phyloP scores from a whole-genome alignment of 331 rosid genomes.

The Telfairia occidentalis region DNA sequence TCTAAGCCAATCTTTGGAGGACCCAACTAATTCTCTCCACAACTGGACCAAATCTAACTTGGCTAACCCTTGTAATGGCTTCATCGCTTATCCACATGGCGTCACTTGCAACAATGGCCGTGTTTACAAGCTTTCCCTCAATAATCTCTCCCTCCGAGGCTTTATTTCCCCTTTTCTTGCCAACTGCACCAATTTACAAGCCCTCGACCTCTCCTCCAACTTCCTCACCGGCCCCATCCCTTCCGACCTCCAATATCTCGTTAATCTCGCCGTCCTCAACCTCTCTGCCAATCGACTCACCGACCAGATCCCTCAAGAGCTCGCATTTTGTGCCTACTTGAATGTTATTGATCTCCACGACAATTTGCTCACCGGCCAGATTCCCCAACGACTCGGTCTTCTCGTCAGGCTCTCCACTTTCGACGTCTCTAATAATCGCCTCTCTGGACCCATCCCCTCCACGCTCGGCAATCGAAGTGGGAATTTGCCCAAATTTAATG shows the following conservation, averaged over 20 bases:
- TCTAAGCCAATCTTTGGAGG: conserved; percentile 50
- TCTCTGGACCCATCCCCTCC: conserved; percentile 72
- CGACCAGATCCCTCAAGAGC: conserved; percentile 70
- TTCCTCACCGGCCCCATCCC: conserved; percentile 66
- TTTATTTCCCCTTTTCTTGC: conserved; percentile 64
- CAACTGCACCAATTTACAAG: conserved; percentile 82
- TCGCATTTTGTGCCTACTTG: conserved; percentile 80
- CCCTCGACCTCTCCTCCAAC: conserved; percentile 88
- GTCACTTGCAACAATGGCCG: conserved; percentile 89
- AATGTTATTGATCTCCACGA: conserved; percentile 82
- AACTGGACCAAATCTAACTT: conserved; percentile 67
- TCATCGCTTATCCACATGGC: conserved; percentile 60
- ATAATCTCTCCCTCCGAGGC: conserved; percentile 52
- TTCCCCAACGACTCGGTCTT: conserved; percentile 83
- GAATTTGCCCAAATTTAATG: conserved; percentile 59
- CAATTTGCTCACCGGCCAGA: conserved; percentile 53
- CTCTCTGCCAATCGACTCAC: conserved; percentile 57
- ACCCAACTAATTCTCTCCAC: conserved; percentile 37
- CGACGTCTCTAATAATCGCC: conserved; percentile 70
- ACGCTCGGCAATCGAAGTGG: conserved; percentile 53
- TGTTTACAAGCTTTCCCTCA: conserved; percentile 75
- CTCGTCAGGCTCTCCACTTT: conserved; percentile 65
- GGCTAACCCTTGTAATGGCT: conserved; percentile 71
- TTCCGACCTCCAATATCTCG: conserved; percentile 57
- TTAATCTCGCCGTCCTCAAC: conserved; percentile 79